Evolutionary conservation across 129 eudicot species (phyloP).

Genomic region (carrot (Daucus carota)): DNA sequence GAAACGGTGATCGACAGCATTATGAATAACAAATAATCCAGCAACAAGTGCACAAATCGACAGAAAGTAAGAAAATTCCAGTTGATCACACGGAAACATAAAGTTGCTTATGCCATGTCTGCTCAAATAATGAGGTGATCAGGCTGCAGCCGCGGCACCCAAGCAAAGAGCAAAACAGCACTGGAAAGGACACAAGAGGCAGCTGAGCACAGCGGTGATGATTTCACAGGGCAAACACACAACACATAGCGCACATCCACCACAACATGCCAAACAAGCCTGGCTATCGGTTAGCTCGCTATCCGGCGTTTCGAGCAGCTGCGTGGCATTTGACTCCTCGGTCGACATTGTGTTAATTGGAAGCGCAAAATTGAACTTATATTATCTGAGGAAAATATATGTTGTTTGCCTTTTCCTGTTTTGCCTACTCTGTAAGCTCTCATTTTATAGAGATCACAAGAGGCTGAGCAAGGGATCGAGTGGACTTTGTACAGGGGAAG

Average conservation of each 20-base stretch:
- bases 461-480: too few species aligned
- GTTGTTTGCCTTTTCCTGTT: background rate
- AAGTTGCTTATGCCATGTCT: too few species aligned
- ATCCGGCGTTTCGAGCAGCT: background rate
- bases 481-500: too few species aligned
- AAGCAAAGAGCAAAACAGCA: background rate
- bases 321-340: background rate
- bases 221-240: background rate
- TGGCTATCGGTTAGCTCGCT: background rate
- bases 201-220: background rate
- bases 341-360: background rate
- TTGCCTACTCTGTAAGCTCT: background rate
- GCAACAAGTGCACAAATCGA: too few species aligned
- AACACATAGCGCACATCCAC: background rate
- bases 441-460: too few species aligned
- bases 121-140: background rate
- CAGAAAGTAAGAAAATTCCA: too few species aligned
- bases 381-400: background rate
- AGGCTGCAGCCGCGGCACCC: background rate
- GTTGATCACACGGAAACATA: too few species aligned
- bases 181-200: background rate
- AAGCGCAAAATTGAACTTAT: too few species aligned
- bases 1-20: too few species aligned
- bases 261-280: background rate
- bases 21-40: too few species aligned